These are phyloP conservation scores for Pontederia crassipes DNA, from an alignment of 176 grass and related monocot genomes.

Conservation along the genomic window DNA sequence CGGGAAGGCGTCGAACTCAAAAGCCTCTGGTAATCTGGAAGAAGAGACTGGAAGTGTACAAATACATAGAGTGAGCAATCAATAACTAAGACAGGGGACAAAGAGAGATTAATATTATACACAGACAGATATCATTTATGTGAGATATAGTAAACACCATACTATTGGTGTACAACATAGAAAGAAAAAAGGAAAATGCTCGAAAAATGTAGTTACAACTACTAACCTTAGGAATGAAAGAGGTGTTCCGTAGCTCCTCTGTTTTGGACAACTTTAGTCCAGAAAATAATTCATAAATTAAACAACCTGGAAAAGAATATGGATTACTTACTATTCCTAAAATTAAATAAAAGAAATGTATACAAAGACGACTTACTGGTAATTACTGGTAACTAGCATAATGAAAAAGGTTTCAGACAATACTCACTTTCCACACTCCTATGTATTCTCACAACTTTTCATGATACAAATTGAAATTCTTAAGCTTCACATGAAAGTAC, in stretches of 20 bases:
- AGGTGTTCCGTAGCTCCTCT: slow-evolving; percentile 89
- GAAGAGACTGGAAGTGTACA: slow-evolving; percentile 49
- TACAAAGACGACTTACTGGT: no score
- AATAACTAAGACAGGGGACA: background rate
- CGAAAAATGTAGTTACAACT: slow-evolving; percentile 1
- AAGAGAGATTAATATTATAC: background rate
- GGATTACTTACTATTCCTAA: slow-evolving; percentile 2
- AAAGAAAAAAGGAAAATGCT: background rate
- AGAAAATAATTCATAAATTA: slow-evolving; percentile 95
- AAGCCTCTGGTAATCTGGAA: slow-evolving; percentile 99
- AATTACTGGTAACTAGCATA: background rate
- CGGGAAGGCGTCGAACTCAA: slow-evolving; percentile 81
- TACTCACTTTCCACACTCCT: no score
- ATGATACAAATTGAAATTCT: no score
- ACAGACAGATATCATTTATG: no score
- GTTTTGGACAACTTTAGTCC: slow-evolving; percentile 74
- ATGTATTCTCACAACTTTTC: no score
- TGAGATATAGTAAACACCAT: no score
- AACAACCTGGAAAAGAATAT: slow-evolving; percentile 56
- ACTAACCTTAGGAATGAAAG: slow-evolving; percentile 86
- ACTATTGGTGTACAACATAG: background rate
- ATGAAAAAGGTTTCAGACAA: no score
- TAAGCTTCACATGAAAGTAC: no score
- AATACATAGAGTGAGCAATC: background rate
- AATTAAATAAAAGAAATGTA: background rate